Evolutionary conservation across 768 basidiomycete species (phyloP).

Genomic region (Favolaschia claudopus): DNA sequence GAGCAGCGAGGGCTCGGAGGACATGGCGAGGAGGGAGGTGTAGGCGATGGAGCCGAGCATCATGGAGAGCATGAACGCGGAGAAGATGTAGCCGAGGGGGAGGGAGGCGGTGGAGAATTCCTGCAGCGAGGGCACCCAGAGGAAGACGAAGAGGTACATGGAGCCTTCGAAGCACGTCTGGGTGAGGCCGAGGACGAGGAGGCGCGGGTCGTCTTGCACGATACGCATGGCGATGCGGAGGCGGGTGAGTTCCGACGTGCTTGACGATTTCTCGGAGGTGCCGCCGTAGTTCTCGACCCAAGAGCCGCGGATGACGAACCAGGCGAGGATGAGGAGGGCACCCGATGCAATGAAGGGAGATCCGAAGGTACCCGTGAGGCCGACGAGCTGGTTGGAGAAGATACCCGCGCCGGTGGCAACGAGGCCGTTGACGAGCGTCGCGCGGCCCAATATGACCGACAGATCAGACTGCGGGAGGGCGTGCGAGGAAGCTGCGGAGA

Average conservation of each 20-base stretch:
- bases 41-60: constrained; percentile 81
- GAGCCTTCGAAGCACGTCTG: constrained; percentile 87
- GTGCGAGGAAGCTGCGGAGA: constrained; percentile 63
- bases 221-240: constrained; percentile 64
- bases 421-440: constrained; percentile 76
- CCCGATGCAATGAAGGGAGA: constrained; percentile 76
- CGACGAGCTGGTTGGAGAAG: constrained; percentile 70
- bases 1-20: constrained; percentile 48
- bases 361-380: constrained; percentile 55
- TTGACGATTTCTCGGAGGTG: constrained; percentile 39
- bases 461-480: constrained; percentile 64
- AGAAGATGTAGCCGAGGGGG: constrained; percentile 83
- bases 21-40: constrained; percentile 39
- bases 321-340: constrained; percentile 57
- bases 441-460: constrained; percentile 75
- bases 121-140: constrained; percentile 82
- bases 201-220: constrained; percentile 61
- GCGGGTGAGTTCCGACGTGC: constrained; percentile 48
- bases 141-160: constrained; percentile 87
- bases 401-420: constrained; percentile 75
- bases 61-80: constrained; percentile 83
- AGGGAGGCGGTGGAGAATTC: constrained; percentile 58
- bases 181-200: constrained; percentile 71
- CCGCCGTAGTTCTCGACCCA: constrained; percentile 81
- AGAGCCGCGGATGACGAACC: constrained; percentile 59